Percentiles rank a stretch among this genome's conserved stretches.
phyloP scores from a whole-genome alignment of 2,329 filamentous ascomycete species.

The Fusarium sambucinum region DNA sequence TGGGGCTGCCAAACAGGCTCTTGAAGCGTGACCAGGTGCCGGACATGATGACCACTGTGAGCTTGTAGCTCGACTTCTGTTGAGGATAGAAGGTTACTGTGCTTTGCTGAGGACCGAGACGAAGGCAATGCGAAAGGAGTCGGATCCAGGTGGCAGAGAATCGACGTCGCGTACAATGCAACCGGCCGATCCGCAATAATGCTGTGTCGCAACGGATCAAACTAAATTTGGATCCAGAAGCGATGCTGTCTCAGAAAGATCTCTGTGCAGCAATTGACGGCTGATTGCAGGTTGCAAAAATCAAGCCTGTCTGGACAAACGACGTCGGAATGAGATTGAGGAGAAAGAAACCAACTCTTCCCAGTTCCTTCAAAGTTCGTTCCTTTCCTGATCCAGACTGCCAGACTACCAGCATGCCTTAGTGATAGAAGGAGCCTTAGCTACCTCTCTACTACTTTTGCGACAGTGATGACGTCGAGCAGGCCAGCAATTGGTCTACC shows the following conservation, averaged over 20 bases:
- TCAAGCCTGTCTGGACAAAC: slow-evolving; percentile 15
- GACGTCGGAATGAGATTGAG: slow-evolving; percentile 4
- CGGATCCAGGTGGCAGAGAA: neutral
- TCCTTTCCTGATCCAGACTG: slow-evolving; percentile 14
- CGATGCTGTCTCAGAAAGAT: slow-evolving; percentile 35
- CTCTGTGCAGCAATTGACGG: slow-evolving; percentile 39
- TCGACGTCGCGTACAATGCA: slow-evolving; percentile 10
- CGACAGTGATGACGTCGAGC: slow-evolving; percentile 35
- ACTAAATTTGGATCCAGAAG: slow-evolving; percentile 23
- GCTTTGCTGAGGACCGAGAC: neutral
- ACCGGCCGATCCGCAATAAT: slow-evolving; percentile 18
- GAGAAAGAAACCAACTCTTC: slow-evolving; percentile 16
- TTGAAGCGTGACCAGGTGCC: slow-evolving; percentile 50
- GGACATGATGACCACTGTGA: slow-evolving; percentile 34
- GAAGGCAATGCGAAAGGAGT: neutral
- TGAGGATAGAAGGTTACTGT: neutral
- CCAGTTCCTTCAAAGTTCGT: slow-evolving; percentile 33
- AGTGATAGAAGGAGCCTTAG: slow-evolving; percentile 25
- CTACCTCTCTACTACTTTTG: neutral
- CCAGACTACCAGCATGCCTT: neutral
- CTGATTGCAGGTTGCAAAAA: slow-evolving; percentile 34
- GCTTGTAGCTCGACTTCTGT: slow-evolving; percentile 9
- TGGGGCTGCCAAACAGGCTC: slow-evolving; percentile 46
- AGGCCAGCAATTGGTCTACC: slow-evolving; percentile 34
- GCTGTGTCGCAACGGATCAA: slow-evolving; percentile 34